Conservation (phyloP, 2,329 filamentous ascomycete species). For the Diaporthe sp. region DNA sequence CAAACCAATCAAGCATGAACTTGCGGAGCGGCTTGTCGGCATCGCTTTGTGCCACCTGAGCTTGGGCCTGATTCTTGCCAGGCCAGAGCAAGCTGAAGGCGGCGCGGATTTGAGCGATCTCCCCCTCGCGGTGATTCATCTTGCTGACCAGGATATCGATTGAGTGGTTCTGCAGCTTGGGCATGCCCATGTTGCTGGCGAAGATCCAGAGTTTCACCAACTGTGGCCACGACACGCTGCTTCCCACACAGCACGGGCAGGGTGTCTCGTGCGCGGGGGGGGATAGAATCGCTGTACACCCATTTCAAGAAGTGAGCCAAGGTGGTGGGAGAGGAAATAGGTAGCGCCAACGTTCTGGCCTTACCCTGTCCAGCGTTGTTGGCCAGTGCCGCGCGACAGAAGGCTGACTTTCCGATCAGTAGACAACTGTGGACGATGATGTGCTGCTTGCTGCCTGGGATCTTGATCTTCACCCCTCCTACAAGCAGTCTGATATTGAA, state of each 20-base stretch:
- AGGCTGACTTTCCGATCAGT: not conserved
- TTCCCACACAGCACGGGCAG: not conserved
- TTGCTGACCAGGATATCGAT: not conserved
- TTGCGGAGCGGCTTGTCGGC: not conserved
- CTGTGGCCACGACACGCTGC: not conserved
- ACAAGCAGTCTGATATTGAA: not conserved
- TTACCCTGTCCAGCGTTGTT: not conserved
- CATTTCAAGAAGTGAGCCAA: slow-evolving; percentile 1
- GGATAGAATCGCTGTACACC: not conserved
- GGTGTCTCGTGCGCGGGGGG: not conserved
- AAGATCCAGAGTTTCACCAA: slow-evolving; percentile 5
- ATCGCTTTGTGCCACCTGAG: not conserved
- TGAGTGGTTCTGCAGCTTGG: slow-evolving; percentile 1
- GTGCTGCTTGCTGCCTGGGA: not conserved
- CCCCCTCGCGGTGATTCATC: not conserved
- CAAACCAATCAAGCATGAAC: not conserved
- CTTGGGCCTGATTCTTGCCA: not conserved
- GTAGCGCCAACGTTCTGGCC: not conserved
- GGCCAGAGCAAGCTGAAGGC: not conserved
- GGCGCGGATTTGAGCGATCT: not conserved
- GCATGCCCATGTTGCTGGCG: not conserved
- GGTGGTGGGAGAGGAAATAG: not conserved
- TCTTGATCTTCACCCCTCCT: not conserved
- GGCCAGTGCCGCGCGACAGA: not conserved
- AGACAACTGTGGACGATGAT: not conserved